phyloP scores from a whole-genome alignment of 345 rosid species.

The Brassica nigra region DNA sequence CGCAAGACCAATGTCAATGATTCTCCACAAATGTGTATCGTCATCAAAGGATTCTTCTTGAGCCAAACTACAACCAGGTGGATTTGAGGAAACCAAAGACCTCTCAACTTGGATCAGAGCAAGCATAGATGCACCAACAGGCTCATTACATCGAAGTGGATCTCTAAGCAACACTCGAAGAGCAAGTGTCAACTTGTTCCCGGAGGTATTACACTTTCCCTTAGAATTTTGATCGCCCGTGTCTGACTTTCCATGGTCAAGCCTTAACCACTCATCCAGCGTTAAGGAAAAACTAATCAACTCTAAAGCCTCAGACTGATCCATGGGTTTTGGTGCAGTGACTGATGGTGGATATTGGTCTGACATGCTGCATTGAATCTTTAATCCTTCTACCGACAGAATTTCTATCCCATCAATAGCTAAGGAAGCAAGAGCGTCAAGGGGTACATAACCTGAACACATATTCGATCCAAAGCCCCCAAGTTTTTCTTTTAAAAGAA shows the following conservation, averaged over 20 bases:
- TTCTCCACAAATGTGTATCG: constrained; percentile 44
- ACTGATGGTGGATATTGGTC: constrained; percentile 57
- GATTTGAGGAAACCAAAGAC: constrained; percentile 28
- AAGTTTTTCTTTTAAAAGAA: neutral
- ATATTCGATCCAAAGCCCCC: constrained; percentile 26
- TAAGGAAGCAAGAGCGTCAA: constrained; percentile 45
- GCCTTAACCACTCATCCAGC: constrained; percentile 68
- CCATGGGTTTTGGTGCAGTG: constrained; percentile 37
- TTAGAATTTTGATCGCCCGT: constrained; percentile 42
- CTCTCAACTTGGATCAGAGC: constrained; percentile 67
- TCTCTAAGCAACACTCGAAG: constrained; percentile 68
- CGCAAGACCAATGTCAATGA: constrained; percentile 55
- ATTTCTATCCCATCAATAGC: constrained; percentile 57
- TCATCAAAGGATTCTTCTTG: constrained; percentile 28
- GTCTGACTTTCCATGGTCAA: constrained; percentile 44
- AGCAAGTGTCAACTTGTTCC: constrained; percentile 56
- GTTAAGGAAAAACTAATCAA: constrained; percentile 53
- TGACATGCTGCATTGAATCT: constrained; percentile 67
- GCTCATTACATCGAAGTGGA: constrained; percentile 61
- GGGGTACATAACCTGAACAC: constrained; percentile 36
- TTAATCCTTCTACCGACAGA: constrained; percentile 64
- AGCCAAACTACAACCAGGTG: constrained; percentile 21
- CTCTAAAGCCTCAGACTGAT: constrained; percentile 36
- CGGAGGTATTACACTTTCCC: constrained; percentile 40
- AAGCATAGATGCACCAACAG: constrained; percentile 80